These are phyloP conservation scores for Coffea canephora DNA, from an alignment of 257 asterid species.

Conservation along the genomic window DNA sequence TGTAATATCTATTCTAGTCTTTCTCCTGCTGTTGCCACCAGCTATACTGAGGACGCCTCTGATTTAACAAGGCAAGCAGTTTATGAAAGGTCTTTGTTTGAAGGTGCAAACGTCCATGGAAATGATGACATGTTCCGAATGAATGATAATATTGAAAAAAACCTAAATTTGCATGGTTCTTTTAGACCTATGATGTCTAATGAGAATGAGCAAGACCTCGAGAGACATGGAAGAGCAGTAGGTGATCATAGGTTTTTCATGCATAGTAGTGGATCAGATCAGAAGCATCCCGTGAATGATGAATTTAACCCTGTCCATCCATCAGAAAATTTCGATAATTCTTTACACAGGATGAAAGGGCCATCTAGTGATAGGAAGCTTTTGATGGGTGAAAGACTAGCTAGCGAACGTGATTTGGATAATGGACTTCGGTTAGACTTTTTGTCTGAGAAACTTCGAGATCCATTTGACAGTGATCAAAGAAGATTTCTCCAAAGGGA, in stretches of 20 bases:
- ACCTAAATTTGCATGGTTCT: slow-evolving; percentile 18
- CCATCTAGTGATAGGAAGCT: slow-evolving; percentile 28
- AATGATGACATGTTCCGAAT: slow-evolving; percentile 23
- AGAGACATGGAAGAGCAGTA: slow-evolving; percentile 31
- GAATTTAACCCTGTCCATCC: slow-evolving; percentile 24
- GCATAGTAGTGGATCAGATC: slow-evolving; percentile 32
- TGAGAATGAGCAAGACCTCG: slow-evolving; percentile 21
- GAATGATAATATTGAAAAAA: slow-evolving; percentile 32
- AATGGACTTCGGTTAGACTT: slow-evolving; percentile 22
- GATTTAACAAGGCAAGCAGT: slow-evolving; percentile 27
- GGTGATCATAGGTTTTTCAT: slow-evolving; percentile 26
- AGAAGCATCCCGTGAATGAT: slow-evolving; percentile 26
- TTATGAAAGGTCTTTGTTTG: slow-evolving; percentile 28
- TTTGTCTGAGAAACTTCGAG: slow-evolving; percentile 5
- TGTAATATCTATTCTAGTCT: slow-evolving; percentile 21
- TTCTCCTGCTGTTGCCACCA: slow-evolving; percentile 16
- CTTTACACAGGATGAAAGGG: slow-evolving; percentile 27
- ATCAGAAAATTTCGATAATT: slow-evolving; percentile 29
- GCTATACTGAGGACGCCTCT: slow-evolving; percentile 13
- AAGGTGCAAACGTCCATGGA: slow-evolving; percentile 19
- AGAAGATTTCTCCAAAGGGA: slow-evolving; percentile 12
- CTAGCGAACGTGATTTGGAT: slow-evolving; percentile 26
- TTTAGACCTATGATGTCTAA: slow-evolving; percentile 21
- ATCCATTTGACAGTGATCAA: slow-evolving; percentile 4
- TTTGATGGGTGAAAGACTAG: slow-evolving; percentile 27